phyloP scores from a whole-genome alignment of 1,139 yeast species.

The Petasospora rhodanensis region DNA sequence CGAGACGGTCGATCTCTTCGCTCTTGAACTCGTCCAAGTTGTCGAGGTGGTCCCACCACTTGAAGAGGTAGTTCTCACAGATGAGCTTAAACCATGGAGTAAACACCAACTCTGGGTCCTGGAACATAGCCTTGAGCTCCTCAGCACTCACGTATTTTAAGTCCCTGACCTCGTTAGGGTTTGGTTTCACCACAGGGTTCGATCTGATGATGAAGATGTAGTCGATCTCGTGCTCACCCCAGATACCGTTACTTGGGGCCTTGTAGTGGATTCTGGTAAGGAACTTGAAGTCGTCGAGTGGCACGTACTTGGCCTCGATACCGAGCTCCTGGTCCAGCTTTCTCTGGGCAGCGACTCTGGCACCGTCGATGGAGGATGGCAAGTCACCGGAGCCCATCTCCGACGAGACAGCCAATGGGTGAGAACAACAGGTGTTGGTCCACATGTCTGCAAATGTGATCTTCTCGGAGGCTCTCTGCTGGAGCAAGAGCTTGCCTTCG shows the following conservation, averaged over 20 bases:
- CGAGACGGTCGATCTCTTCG: conserved; percentile 23
- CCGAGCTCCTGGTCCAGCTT: conserved; percentile 93
- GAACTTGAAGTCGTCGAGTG: conserved; percentile 67
- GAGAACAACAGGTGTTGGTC: conserved; percentile 99
- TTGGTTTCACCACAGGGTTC: conserved; percentile 48
- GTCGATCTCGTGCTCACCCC: conserved; percentile 99
- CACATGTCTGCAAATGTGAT: conserved; percentile 95
- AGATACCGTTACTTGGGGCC: conserved; percentile 74
- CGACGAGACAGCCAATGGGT: conserved; percentile 78
- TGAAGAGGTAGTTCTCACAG: conserved; percentile 82
- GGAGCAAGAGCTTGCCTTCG: conserved; percentile 72
- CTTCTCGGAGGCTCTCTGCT: conserved; percentile 93
- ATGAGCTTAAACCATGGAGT: conserved; percentile 98
- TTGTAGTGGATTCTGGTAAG: conserved; percentile 92
- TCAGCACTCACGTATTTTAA: conserved; percentile 64
- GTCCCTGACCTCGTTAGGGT: conserved; percentile 83
- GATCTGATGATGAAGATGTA: conserved; percentile 79
- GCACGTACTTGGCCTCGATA: conserved; percentile 57
- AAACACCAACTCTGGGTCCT: conserved; percentile 57
- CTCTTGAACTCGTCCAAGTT: conserved; percentile 29
- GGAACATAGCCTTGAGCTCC: conserved; percentile 72
- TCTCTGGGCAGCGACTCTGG: conserved; percentile 83
- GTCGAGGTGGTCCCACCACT: conserved; percentile 88
- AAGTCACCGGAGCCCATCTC: conserved; percentile 64
- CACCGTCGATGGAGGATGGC: conserved; percentile 67